Evolutionary conservation across 2,329 filamentous ascomycete genomes (phyloP), one percentile per base, ranked within the genome.

Genomic region (Hypoxylon sp.): DNA sequence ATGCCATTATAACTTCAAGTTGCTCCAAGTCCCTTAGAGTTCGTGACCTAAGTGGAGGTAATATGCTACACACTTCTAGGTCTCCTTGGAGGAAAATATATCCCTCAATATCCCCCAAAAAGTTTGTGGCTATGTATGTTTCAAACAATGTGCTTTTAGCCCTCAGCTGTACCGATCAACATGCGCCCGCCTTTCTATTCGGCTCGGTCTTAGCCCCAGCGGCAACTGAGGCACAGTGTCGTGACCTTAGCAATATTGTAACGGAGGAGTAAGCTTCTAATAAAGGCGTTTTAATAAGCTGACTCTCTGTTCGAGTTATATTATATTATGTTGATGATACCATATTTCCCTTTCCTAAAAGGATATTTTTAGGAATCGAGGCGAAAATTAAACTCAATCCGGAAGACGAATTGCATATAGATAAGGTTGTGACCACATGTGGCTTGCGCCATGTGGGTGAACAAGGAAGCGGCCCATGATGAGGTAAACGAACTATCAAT

Each of bases 391-490:
- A 10, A 52, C 34, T 65, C 52, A 46, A 46, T 46, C n/a, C 43
- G 38, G 25, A 51, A 45, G 45, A 55, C 21, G 36, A 52, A 32
- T 23, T 49, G 23, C 56, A 58, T 46, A 51, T 43, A 62, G 52
- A 68, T 65, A 68, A 68, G 58, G 65, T 65, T 60, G 32, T 46
- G 49, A 41, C 43, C 23, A 51, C 49, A 38, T 25, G 49, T 61
- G 55, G 61, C 57, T 68, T 61, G 34, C 49, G 43, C 56, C 51
- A 63, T 64, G 50, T 59, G 59, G 59, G 36, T 55, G 50, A 65
- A 55, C 34, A 60, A 43, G 52, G 56, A 50, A 32, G 49, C 41
- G 53, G 48, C 13, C 45, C 21, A 60, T 67, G 23, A 34, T 46
- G 34, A 61, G 23, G n/a, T 51, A 53, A 58, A 58, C 30, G 25